phyloP scores from a whole-genome alignment of 345 rosid genomes.

The Hypericum androsaemum region DNA sequence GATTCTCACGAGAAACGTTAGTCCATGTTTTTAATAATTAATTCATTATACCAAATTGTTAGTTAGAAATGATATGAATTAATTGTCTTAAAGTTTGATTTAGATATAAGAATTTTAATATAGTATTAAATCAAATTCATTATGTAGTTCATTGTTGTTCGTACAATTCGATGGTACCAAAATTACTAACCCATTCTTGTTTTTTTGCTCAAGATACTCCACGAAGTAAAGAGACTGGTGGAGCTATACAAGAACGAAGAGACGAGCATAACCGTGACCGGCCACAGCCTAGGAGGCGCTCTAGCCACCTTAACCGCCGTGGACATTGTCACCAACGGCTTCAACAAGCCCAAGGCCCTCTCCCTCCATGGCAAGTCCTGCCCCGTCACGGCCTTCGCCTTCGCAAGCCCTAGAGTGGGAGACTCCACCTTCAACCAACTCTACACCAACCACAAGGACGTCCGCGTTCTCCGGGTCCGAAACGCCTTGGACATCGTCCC shows the following conservation, averaged over 20 bases:
- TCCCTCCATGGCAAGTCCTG: conserved; percentile 14
- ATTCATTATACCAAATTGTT: too few relatives aligned
- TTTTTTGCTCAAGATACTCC: conserved; percentile 20
- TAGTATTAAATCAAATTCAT: too few relatives aligned
- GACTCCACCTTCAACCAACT: conserved; percentile 19
- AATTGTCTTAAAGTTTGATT: too few relatives aligned
- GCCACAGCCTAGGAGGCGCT: conserved; percentile 54
- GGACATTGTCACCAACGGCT: conserved; percentile 35
- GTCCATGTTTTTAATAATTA: too few relatives aligned
- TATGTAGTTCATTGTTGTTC: too few relatives aligned
- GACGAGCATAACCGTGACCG: conserved; percentile 39
- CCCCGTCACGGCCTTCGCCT: conserved; percentile 43
- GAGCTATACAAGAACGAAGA: conserved; percentile 37
- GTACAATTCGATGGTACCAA: too few relatives aligned
- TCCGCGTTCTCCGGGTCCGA: conserved; percentile 17
- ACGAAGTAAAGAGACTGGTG: conserved; percentile 30
- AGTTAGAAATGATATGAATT: too few relatives aligned
- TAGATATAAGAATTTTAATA: too few relatives aligned
- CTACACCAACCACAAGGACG: conserved; percentile 14
- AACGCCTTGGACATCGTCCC: conserved; percentile 22
- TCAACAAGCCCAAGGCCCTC: conserved; percentile 13
- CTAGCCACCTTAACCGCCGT: conserved; percentile 41
- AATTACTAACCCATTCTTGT: not conserved
- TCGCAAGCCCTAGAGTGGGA: conserved; percentile 48
- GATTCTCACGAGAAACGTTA: too few relatives aligned